Conservation (phyloP, 345 rosid species). For the Eucalyptus fibrosa region DNA sequence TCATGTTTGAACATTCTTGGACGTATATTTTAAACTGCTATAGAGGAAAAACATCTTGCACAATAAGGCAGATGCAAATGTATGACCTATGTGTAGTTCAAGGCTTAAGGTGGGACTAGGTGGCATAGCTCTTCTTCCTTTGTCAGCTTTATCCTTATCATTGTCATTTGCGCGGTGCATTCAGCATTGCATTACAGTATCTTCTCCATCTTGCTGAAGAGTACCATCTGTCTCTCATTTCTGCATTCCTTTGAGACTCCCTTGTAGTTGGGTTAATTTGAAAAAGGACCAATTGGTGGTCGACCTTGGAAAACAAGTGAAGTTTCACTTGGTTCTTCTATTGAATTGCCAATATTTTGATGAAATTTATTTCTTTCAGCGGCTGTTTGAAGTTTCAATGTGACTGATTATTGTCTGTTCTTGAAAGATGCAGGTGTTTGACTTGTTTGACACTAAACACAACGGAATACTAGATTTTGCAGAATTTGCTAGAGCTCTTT, state of each 20-base stretch:
- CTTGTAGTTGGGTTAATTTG: background rate
- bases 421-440: conserved; percentile 58
- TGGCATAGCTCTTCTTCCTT: background rate
- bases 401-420: background rate
- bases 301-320: background rate
- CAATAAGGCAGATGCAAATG: background rate
- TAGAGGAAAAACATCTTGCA: background rate
- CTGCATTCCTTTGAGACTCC: background rate
- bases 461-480: conserved; percentile 94
- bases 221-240: background rate
- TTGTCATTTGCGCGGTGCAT: background rate
- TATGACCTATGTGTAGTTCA: background rate
- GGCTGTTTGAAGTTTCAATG: background rate
- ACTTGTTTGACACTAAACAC: conserved; percentile 93
- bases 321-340: background rate
- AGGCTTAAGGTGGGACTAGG: background rate
- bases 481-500: conserved; percentile 98
- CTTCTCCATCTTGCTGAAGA: background rate
- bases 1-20: background rate
- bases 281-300: background rate
- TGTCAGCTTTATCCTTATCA: background rate
- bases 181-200: background rate
- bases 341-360: background rate
- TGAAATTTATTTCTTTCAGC: background rate
- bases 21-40: background rate